Conservation (phyloP, 352 stramenopile species). For the Pythium brachiatum region DNA sequence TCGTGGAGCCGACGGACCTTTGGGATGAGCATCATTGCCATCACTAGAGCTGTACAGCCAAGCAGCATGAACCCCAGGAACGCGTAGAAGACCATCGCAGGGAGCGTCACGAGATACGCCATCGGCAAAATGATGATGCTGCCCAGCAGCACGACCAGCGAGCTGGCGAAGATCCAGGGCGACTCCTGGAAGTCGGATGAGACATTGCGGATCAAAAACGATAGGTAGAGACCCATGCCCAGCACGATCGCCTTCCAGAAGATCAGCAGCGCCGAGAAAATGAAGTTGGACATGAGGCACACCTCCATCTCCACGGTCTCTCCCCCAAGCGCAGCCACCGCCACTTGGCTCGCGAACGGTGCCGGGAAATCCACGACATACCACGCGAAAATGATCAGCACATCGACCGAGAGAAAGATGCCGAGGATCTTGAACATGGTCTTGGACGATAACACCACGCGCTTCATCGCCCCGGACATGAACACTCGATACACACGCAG, state of each 20-base stretch:
- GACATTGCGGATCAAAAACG: constrained; percentile 28
- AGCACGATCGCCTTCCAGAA: constrained; percentile 38
- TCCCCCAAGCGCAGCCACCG: background rate
- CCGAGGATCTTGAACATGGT: constrained; percentile 24
- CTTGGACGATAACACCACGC: constrained; percentile 11
- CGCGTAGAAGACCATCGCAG: constrained; percentile 19
- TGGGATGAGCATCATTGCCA: constrained; percentile 26
- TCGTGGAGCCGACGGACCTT: constrained; percentile 25
- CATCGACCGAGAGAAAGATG: constrained; percentile 23
- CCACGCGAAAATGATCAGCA: constrained; percentile 26
- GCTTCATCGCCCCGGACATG: constrained; percentile 23
- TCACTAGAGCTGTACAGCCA: constrained; percentile 15
- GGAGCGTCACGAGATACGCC: constrained; percentile 31
- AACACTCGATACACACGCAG: constrained; percentile 40
- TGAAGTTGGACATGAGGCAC: constrained; percentile 27
- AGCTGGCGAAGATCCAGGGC: constrained; percentile 33
- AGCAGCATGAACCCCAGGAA: constrained; percentile 24
- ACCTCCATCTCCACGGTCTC: constrained; percentile 18
- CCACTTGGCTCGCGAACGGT: constrained; percentile 11
- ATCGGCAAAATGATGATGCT: constrained; percentile 30
- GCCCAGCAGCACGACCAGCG: constrained; percentile 25
- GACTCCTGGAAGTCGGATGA: constrained; percentile 44
- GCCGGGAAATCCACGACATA: constrained; percentile 28
- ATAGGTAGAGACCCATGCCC: constrained; percentile 22
- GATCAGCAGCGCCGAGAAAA: constrained; percentile 28